Conservation (phyloP, 2,329 filamentous ascomycete species). For the Lachnellula occidentalis region DNA sequence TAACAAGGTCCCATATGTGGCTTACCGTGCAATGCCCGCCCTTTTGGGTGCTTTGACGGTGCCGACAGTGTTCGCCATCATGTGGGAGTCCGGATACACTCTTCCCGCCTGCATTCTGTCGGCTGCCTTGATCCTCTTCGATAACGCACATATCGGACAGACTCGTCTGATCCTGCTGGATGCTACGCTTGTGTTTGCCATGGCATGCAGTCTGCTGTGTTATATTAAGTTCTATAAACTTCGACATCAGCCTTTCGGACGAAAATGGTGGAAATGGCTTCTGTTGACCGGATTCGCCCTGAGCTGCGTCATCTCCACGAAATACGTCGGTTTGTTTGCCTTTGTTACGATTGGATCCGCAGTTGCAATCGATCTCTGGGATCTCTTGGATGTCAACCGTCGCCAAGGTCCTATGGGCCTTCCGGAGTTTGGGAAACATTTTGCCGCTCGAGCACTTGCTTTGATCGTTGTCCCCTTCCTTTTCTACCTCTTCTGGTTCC, state of each 20-base stretch:
- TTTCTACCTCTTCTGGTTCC: conserved; percentile 99
- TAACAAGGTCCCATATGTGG: conserved; percentile 96
- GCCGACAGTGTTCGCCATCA: conserved; percentile 90
- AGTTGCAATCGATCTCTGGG: conserved; percentile 92
- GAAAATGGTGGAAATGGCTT: conserved; percentile 99
- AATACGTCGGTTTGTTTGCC: conserved; percentile 94
- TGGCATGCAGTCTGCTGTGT: conserved; percentile 88
- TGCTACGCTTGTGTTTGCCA: conserved; percentile 88
- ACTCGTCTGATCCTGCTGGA: conserved; percentile 92
- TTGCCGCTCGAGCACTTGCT: conserved; percentile 77
- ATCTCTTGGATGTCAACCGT: conserved; percentile 83
- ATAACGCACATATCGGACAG: conserved; percentile 97
- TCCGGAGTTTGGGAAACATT: conserved; percentile 80
- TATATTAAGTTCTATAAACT: conserved; percentile 99
- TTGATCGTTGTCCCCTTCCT: conserved; percentile 89
- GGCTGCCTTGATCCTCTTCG: conserved; percentile 80
- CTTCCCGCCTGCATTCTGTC: conserved; percentile 87
- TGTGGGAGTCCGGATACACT: conserved; percentile 99
- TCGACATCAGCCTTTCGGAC: conserved; percentile 78
- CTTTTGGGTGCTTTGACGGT: conserved; percentile 89
- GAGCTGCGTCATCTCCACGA: conserved; percentile 96
- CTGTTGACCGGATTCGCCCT: conserved; percentile 89
- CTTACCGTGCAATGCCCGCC: conserved; percentile 89
- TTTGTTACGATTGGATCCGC: conserved; percentile 96
- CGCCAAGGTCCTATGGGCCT: conserved; percentile 75